A percentile compares a stretch with the other conserved stretches of the same genome.
These are phyloP conservation scores for Globisporangium spiculum DNA, from an alignment of 352 stramenopile species.

Conservation along the genomic window DNA sequence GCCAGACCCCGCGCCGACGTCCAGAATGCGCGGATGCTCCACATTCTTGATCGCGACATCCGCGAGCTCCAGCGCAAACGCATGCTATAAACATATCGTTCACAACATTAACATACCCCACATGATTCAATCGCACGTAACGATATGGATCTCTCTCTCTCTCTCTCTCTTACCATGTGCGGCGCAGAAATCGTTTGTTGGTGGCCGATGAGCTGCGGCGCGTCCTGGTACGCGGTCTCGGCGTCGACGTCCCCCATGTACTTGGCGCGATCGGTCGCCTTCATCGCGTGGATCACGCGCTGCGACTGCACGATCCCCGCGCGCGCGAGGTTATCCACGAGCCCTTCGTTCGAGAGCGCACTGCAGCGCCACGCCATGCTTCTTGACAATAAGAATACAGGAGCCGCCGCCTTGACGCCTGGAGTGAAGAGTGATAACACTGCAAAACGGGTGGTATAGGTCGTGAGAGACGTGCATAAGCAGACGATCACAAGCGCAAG, in stretches of 20 bases:
- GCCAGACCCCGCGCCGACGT: constrained; percentile 94
- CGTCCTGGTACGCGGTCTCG: constrained; percentile 72
- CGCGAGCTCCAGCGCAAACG: constrained; percentile 74
- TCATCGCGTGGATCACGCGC: constrained; percentile 68
- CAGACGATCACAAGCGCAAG: not conserved
- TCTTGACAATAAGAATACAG: not conserved
- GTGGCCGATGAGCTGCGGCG: constrained; percentile 78
- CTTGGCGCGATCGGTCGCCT: constrained; percentile 63
- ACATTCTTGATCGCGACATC: constrained; percentile 46
- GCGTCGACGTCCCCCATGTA: constrained; percentile 36
- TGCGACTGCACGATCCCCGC: constrained; percentile 67
- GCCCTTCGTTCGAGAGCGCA: constrained; percentile 53
- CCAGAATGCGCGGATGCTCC: constrained; percentile 75
- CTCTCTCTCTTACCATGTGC: constrained; percentile 61
- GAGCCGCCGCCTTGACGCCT: not conserved
- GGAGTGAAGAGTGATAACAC: not conserved
- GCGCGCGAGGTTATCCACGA: constrained; percentile 70
- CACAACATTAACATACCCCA: not conserved
- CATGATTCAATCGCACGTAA: not conserved
- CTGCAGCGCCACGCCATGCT: constrained; percentile 76
- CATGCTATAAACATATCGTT: constrained; percentile 41
- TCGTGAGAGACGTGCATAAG: not conserved
- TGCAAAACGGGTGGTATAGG: not conserved
- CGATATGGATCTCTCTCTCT: not conserved
- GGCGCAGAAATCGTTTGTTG: constrained; percentile 89